Base-by-base conservation (phyloP, 345 rosid genomes). In the Triadica sebifera region DNA sequence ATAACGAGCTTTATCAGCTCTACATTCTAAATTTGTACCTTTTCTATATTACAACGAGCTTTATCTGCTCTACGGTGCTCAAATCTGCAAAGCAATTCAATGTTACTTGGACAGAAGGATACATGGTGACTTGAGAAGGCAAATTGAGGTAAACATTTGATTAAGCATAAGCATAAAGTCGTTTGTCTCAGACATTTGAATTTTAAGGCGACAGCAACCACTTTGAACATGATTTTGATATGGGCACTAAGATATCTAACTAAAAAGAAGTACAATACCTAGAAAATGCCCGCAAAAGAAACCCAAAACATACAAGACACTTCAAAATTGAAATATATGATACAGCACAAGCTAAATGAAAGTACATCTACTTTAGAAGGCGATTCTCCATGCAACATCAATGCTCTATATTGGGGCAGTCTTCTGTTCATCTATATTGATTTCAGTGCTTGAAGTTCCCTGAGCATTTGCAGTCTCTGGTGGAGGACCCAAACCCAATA, bases 401-500 rank as follows among this genome's bases (percentile, higher is more conserved):
- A n/a, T 37, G 8, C 38, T 71, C 47, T 24, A 70, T 72, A 55
- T 15, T 3, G 66, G 24, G 29, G 24, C 15, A 51, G 71, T 74
- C 16, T 19, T 17, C 16, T 13, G 72, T 41, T 19, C 55, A 63
- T 77, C 72, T 53, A 43, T 51, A 75, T 76, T 68, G 24, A 65
- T 65, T 39, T 20, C 73, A 37, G 63, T 62, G 56, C n/a, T 58
- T 43, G 76, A 38, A 38, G 66, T 12, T 37, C 71, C 78, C 58
- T 59, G 76, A 51, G 39, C 49, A 67, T 73, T 74, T 39, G 74
- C 53, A 12, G 74, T 50, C 56, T 61, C 81, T 2, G 81, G 64
- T 55, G 84, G 74, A 75, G 78, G 83, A 29, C 85, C 87, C 10
- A 76, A 78, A 51, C 94, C 94, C 49, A 92, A 80, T 0, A 94